A percentile compares a stretch with the other conserved stretches of the same genome.
Conservation (phyloP, 1,284 basidiomycete genomes). For the Apiotrichum gamsii region DNA sequence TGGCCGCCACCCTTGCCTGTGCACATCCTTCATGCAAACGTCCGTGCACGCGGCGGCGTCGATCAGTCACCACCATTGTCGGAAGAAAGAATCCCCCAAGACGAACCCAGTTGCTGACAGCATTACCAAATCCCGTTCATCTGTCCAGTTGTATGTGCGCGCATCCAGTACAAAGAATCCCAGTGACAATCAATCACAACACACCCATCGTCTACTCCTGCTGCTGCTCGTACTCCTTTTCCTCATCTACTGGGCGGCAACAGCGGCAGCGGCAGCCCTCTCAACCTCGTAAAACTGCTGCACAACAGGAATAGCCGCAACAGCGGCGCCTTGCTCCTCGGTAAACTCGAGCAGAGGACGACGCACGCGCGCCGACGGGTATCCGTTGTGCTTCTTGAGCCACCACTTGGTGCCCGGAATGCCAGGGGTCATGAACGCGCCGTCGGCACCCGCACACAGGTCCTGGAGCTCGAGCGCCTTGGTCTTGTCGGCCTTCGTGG, state of each 20-base stretch:
- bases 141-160: too few relatives aligned
- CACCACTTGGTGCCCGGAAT: slow-evolving; percentile 78
- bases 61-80: too few relatives aligned
- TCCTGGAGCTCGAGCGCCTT: slow-evolving; percentile 72
- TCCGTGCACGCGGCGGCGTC: too few relatives aligned
- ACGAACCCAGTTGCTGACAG: too few relatives aligned
- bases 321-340: slow-evolving; percentile 52
- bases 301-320: slow-evolving; percentile 67
- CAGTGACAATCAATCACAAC: neutral
- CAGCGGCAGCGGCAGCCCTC: slow-evolving; percentile 51
- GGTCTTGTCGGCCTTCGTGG: slow-evolving; percentile 52
- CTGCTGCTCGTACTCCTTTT: neutral
- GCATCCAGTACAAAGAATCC: too few relatives aligned
- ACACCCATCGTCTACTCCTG: too few relatives aligned
- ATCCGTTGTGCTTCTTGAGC: slow-evolving; percentile 62
- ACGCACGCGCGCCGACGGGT: slow-evolving; percentile 59
- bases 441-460: slow-evolving; percentile 70
- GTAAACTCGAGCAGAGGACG: slow-evolving; percentile 66
- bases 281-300: slow-evolving; percentile 62
- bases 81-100: too few relatives aligned
- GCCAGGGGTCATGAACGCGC: slow-evolving; percentile 67
- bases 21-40: too few relatives aligned
- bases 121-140: too few relatives aligned
- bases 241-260: neutral
- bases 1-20: too few relatives aligned